A percentile compares a stretch with the other conserved stretches of the same genome.
These are phyloP conservation scores for Sporobolus alterniflorus DNA, from an alignment of 202 grass and related monocot genomes.

Conservation along the genomic window DNA sequence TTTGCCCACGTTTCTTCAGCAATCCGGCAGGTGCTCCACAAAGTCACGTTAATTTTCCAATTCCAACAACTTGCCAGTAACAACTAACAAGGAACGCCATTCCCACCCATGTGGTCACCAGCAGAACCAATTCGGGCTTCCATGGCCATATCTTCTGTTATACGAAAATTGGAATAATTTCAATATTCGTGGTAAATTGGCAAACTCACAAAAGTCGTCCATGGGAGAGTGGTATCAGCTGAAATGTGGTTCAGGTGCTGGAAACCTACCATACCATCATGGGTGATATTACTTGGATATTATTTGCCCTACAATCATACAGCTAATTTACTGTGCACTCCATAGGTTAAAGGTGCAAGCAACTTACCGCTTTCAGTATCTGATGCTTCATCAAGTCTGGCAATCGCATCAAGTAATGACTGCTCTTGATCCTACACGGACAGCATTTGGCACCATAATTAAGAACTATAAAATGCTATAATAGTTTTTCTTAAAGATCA, in stretches of 20 bases:
- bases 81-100: slow-evolving; percentile 45
- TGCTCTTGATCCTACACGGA: slow-evolving; percentile 84
- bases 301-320: not conserved
- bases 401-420: slow-evolving; percentile 87
- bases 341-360: not conserved
- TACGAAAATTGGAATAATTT: slow-evolving; percentile 1
- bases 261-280: not conserved
- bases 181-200: not conserved
- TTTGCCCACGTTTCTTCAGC: slow-evolving; percentile 22
- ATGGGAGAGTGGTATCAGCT: not conserved
- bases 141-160: slow-evolving; percentile 45
- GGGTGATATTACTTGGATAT: not conserved
- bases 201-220: not conserved
- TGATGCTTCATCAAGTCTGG: slow-evolving; percentile 80
- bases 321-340: slow-evolving; percentile 10
- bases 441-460: slow-evolving; percentile 18
- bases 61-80: slow-evolving; percentile 11
- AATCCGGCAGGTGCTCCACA: slow-evolving; percentile 26
- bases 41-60: slow-evolving; percentile 23
- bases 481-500: slow-evolving; percentile 12
- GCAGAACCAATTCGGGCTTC: slow-evolving; percentile 41
- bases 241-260: not conserved
- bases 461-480: slow-evolving; percentile 7
- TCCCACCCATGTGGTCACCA: slow-evolving; percentile 42
- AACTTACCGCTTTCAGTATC: slow-evolving; percentile 92